Percentiles rank a stretch among this genome's conserved stretches.
These are phyloP conservation scores for Chlorella sp. DNA, from an alignment of 139 green algal species.

Conservation along the genomic window DNA sequence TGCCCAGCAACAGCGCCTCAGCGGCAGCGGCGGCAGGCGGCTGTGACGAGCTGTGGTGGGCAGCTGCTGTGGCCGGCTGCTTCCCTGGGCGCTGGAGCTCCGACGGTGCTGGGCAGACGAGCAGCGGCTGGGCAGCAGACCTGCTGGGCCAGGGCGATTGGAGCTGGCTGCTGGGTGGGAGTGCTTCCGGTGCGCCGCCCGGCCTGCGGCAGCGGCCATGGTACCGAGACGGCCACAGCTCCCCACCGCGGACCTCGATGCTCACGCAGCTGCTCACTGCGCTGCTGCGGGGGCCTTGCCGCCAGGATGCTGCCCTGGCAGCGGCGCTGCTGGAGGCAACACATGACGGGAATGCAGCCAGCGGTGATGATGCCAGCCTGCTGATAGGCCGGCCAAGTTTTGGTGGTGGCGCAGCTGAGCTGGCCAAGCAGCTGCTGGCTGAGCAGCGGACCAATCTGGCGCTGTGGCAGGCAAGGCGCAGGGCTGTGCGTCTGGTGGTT, in stretches of 20 bases:
- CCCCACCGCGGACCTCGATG: constrained; percentile 28
- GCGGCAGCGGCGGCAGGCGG: constrained; percentile 1
- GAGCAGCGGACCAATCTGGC: constrained; percentile 49
- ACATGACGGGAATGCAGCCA: too few species aligned
- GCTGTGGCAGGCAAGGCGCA: constrained; percentile 47
- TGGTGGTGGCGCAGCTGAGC: background rate
- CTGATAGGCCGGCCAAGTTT: background rate
- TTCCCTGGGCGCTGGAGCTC: background rate
- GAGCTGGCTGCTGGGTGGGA: background rate
- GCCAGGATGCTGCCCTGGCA: background rate
- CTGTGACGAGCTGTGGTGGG: constrained; percentile 35
- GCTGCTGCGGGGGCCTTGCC: constrained; percentile 34
- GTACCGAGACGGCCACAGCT: constrained; percentile 8
- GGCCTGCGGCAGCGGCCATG: constrained; percentile 28
- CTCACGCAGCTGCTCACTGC: constrained; percentile 34
- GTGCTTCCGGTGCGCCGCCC: background rate
- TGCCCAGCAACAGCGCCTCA: constrained; percentile 46
- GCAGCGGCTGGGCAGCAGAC: constrained; percentile 4
- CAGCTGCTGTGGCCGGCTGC: constrained; percentile 43
- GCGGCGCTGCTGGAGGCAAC: constrained; percentile 27
- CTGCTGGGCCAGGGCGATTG: background rate
- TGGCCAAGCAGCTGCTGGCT: constrained; percentile 47
- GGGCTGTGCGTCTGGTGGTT: too few species aligned
- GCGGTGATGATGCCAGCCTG: too few species aligned
- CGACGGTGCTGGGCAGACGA: background rate